Evolutionary conservation across 768 basidiomycete genomes (phyloP).

Genomic region (Pulveroboletus ravenelii): DNA sequence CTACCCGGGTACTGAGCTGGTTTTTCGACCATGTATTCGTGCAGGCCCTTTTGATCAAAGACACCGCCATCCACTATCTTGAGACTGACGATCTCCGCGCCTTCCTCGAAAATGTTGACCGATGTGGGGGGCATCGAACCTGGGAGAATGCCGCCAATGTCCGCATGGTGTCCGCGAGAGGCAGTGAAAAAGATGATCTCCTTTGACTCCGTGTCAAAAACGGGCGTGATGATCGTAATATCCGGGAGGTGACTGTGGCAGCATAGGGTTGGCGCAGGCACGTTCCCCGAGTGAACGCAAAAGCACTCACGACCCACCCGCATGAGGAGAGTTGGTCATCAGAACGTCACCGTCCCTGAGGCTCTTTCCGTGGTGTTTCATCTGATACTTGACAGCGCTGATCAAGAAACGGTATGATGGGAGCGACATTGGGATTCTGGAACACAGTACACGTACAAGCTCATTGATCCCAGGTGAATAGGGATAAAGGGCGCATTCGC

Average conservation of each 20-base stretch:
- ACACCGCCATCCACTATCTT: slow-evolving; percentile 83
- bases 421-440: neutral
- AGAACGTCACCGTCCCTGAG: slow-evolving; percentile 89
- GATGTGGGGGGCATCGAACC: slow-evolving; percentile 96
- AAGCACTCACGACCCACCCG: slow-evolving; percentile 75
- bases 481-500: slow-evolving; percentile 93
- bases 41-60: slow-evolving; percentile 71
- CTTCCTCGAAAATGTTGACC: slow-evolving; percentile 89
- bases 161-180: slow-evolving; percentile 90
- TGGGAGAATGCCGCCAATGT: slow-evolving; percentile 88
- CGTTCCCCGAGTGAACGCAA: slow-evolving; percentile 5
- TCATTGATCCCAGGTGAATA: slow-evolving; percentile 85
- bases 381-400: slow-evolving; percentile 86
- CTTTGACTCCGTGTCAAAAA: slow-evolving; percentile 59
- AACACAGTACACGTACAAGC: slow-evolving; percentile 58
- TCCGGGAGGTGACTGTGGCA: slow-evolving; percentile 64
- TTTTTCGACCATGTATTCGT: slow-evolving; percentile 76
- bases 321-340: slow-evolving; percentile 87
- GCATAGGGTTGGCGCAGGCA: neutral
- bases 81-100: slow-evolving; percentile 86
- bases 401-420: neutral
- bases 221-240: slow-evolving; percentile 91
- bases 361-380: slow-evolving; percentile 63
- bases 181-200: slow-evolving; percentile 92
- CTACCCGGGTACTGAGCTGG: slow-evolving; percentile 80